A percentile compares a stretch with the other conserved stretches of the same genome.
These are phyloP conservation scores for Periconia sp. DNA, from an alignment of 2,329 filamentous ascomycete genomes.

Conservation along the genomic window DNA sequence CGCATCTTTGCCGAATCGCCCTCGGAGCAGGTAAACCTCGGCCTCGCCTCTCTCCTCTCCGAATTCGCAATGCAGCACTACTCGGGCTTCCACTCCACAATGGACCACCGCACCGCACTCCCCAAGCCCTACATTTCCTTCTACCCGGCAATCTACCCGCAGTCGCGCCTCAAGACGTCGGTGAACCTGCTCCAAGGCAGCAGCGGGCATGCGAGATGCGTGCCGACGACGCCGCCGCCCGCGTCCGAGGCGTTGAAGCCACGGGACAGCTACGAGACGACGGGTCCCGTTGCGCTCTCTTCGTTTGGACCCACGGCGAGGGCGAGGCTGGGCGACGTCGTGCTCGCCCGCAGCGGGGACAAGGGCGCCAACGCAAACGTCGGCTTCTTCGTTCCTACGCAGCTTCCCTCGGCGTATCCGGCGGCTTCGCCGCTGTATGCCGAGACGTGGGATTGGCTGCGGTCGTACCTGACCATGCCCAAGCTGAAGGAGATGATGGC, in stretches of 20 bases:
- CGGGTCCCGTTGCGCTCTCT: slow-evolving; percentile 38
- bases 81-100: slow-evolving; percentile 37
- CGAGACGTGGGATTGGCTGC: slow-evolving; percentile 40
- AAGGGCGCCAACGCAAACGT: slow-evolving; percentile 45
- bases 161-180: slow-evolving; percentile 31
- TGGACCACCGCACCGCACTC: slow-evolving; percentile 36
- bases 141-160: slow-evolving; percentile 38
- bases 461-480: slow-evolving; percentile 30
- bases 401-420: slow-evolving; percentile 32
- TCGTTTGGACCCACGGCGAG: slow-evolving; percentile 28
- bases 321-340: slow-evolving; percentile 49
- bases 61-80: slow-evolving; percentile 41
- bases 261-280: slow-evolving; percentile 34
- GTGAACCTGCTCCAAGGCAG: slow-evolving; percentile 41
- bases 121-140: slow-evolving; percentile 40
- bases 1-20: slow-evolving; percentile 39
- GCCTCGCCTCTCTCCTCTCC: slow-evolving; percentile 24
- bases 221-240: slow-evolving; percentile 23
- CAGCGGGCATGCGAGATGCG: slow-evolving; percentile 1
- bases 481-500: slow-evolving; percentile 35
- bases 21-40: slow-evolving; percentile 26
- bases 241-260: slow-evolving; percentile 21
- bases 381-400: slow-evolving; percentile 44
- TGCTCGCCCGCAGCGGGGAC: slow-evolving; percentile 51
- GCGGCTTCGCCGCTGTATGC: slow-evolving; percentile 27